Percentiles rank a stretch among this genome's conserved stretches.
Conservation (phyloP, 2,329 filamentous ascomycete species). For the Amauroascus verrucosus region DNA sequence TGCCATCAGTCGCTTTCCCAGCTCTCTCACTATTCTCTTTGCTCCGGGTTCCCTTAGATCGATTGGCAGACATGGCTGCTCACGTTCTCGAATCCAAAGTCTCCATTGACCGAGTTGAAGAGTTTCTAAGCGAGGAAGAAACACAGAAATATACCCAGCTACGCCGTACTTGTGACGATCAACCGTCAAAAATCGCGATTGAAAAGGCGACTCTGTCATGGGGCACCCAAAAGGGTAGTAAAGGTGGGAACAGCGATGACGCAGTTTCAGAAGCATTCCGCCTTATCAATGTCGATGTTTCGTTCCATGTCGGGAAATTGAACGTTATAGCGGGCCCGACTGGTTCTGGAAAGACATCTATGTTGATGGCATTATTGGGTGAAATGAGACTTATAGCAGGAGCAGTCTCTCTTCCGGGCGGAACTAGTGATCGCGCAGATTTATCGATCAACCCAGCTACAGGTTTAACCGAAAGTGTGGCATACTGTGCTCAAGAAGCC, state of each 20-base stretch:
- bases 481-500: conserved; percentile 92
- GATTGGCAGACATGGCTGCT: conserved; percentile 96
- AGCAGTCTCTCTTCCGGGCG: conserved; percentile 73
- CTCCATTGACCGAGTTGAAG: conserved; percentile 90
- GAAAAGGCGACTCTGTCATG: conserved; percentile 77
- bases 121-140: conserved; percentile 86
- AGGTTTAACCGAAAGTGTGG: conserved; percentile 78
- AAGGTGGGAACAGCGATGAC: conserved; percentile 41
- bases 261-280: conserved; percentile 67
- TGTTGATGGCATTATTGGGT: conserved; percentile 89
- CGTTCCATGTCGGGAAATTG: conserved; percentile 74
- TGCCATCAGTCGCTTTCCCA: conserved; percentile 90
- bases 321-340: conserved; percentile 92
- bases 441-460: conserved; percentile 72
- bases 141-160: conserved; percentile 92
- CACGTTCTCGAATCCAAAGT: conserved; percentile 97
- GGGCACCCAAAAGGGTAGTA: conserved; percentile 54
- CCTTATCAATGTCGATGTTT: conserved; percentile 70
- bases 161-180: conserved; percentile 55
- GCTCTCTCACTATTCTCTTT: conserved; percentile 93
- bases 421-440: conserved; percentile 67
- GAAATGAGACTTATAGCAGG: conserved; percentile 87
- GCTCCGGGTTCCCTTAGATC: conserved; percentile 83
- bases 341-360: conserved; percentile 87
- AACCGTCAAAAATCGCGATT: conserved; percentile 71